Conservation (phyloP, 2,329 filamentous ascomycete genomes). For the Nothophaeocryptopus gaeumannii region DNA sequence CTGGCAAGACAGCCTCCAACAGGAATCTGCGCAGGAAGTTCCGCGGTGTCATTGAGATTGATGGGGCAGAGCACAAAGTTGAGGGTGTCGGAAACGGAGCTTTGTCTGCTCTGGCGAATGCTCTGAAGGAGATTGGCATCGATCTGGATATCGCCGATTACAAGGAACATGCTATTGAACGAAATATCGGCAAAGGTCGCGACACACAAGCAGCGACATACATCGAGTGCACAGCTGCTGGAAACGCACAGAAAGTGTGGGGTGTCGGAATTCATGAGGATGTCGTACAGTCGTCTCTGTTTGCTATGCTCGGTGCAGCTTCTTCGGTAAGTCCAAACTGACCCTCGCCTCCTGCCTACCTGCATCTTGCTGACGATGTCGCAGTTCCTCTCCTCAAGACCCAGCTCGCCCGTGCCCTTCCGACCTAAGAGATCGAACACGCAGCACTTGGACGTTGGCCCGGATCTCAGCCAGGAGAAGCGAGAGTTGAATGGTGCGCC, state of each 20-base stretch:
- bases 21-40: slow-evolving; percentile 78
- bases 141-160: slow-evolving; percentile 91
- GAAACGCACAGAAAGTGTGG: slow-evolving; percentile 73
- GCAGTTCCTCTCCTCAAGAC: slow-evolving; percentile 68
- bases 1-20: slow-evolving; percentile 61
- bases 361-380: slow-evolving; percentile 6
- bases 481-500: slow-evolving; percentile 31
- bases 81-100: slow-evolving; percentile 83
- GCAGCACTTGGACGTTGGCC: slow-evolving; percentile 30
- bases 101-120: slow-evolving; percentile 82
- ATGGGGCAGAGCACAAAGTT: slow-evolving; percentile 74
- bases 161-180: slow-evolving; percentile 82
- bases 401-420: slow-evolving; percentile 65
- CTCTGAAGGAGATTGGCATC: slow-evolving; percentile 73
- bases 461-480: slow-evolving; percentile 29
- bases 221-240: slow-evolving; percentile 76
- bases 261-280: slow-evolving; percentile 90
- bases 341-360: neutral
- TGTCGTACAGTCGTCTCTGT: slow-evolving; percentile 83
- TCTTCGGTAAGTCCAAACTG: slow-evolving; percentile 68
- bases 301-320: slow-evolving; percentile 80
- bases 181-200: slow-evolving; percentile 46
- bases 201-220: slow-evolving; percentile 93
- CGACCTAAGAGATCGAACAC: slow-evolving; percentile 56
- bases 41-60: slow-evolving; percentile 77